Conservation (phyloP, 352 stramenopile genomes). For the Phytophthora podocarpi region DNA sequence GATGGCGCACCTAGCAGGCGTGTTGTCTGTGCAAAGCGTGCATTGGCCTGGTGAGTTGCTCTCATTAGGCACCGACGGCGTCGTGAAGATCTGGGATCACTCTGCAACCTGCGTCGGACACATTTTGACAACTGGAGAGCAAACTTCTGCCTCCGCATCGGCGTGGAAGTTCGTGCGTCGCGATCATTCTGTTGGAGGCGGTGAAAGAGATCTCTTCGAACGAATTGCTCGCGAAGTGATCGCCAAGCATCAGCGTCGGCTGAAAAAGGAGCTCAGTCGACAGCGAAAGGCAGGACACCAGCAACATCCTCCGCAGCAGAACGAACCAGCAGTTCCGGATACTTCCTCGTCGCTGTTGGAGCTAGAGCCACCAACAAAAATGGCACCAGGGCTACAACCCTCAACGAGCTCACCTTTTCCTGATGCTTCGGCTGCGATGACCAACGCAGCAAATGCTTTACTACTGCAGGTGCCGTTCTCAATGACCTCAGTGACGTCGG, state of each 20-base stretch:
- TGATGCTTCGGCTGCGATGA: constrained; percentile 27
- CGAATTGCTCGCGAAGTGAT: constrained; percentile 49
- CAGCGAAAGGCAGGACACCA: constrained; percentile 19
- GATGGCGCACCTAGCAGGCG: constrained; percentile 43
- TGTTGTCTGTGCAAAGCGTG: constrained; percentile 44
- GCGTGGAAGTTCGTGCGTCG: constrained; percentile 63
- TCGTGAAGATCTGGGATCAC: constrained; percentile 59
- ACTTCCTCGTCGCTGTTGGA: constrained; percentile 16
- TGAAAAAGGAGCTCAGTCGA: constrained; percentile 28
- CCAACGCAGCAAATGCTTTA: constrained; percentile 25
- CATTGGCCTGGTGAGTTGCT: constrained; percentile 52
- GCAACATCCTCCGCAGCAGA: background rate
- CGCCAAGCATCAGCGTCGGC: constrained; percentile 39
- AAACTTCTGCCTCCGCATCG: constrained; percentile 15
- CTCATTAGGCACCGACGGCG: constrained; percentile 46
- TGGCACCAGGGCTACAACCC: background rate
- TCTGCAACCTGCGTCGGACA: constrained; percentile 44
- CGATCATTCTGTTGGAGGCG: constrained; percentile 35
- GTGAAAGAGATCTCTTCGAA: constrained; percentile 36
- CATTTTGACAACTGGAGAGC: constrained; percentile 45
- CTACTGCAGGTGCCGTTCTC: constrained; percentile 42
- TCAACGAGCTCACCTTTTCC: constrained; percentile 8
- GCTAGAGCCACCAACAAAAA: constrained; percentile 12
- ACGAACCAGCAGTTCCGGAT: background rate
- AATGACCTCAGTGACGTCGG: constrained; percentile 43